Evolutionary conservation across 192 early-diverging fungal species (phyloP).

Genomic region (Coemansia sp.): DNA sequence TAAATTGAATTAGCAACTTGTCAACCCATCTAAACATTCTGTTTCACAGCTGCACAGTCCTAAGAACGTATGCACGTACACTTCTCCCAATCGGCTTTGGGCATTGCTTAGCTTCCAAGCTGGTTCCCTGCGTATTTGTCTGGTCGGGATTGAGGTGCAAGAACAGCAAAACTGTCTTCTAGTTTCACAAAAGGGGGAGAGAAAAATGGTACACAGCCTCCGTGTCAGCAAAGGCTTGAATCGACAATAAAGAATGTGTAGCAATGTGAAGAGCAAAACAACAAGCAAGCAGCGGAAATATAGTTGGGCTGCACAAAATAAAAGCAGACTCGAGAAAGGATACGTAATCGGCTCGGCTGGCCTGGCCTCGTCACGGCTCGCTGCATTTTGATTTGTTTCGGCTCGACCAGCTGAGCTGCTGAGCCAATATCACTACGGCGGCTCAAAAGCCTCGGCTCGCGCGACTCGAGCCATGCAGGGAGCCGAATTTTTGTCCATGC

Average conservation of each 20-base stretch:
- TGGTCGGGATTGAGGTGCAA: neutral
- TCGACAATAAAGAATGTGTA: neutral
- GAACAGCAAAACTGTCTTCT: neutral
- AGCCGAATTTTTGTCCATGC: no score
- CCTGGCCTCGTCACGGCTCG: slow-evolving; percentile 1
- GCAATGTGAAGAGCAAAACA: neutral
- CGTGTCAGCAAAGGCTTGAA: neutral
- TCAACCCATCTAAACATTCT: neutral
- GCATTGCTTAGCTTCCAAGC: slow-evolving; percentile 38
- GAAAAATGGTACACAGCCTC: neutral
- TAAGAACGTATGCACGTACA: slow-evolving; percentile 60
- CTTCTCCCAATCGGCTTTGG: slow-evolving; percentile 97
- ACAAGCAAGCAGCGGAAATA: neutral
- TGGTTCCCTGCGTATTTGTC: neutral
- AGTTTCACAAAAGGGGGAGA: neutral
- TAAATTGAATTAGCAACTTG: neutral
- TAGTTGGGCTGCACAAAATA: neutral
- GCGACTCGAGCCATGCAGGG: no score
- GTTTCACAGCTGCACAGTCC: neutral
- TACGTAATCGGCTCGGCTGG: slow-evolving; percentile 4
- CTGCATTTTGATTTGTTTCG: neutral
- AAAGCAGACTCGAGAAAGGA: neutral
- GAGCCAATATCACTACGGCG: neutral
- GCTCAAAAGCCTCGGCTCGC: no score
- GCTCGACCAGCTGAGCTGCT: neutral